Conservation (phyloP, 768 basidiomycete genomes). For the Trametes maxima region DNA sequence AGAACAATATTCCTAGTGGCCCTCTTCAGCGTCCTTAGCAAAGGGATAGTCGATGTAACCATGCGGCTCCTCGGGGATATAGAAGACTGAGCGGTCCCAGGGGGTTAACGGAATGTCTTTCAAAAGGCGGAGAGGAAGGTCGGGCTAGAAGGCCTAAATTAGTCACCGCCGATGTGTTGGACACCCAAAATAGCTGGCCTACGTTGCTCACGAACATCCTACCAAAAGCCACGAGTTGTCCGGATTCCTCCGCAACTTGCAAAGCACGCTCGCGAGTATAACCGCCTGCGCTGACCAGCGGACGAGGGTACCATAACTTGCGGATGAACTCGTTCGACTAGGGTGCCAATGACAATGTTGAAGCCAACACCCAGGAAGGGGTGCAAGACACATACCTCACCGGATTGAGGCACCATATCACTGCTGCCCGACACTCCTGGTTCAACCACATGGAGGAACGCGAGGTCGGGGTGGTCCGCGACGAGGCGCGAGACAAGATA, state of each 20-base stretch:
- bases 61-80: slow-evolving; percentile 10
- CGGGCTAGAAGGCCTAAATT: slow-evolving; percentile 1
- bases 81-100: slow-evolving; percentile 15
- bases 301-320: slow-evolving; percentile 20
- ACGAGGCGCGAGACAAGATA: slow-evolving; percentile 47
- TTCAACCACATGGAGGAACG: slow-evolving; percentile 42
- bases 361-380: too few species aligned
- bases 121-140: slow-evolving; percentile 17
- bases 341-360: not conserved
- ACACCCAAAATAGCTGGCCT: not conserved
- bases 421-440: slow-evolving; percentile 18
- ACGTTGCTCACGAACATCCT: slow-evolving; percentile 35
- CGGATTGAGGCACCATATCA: not conserved
- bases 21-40: not conserved
- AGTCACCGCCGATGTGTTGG: not conserved
- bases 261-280: slow-evolving; percentile 24
- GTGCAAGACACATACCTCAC: slow-evolving; percentile 18
- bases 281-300: slow-evolving; percentile 23
- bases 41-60: slow-evolving; percentile 25
- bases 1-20: too few species aligned
- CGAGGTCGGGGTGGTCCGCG: slow-evolving; percentile 40
- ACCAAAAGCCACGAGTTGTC: slow-evolving; percentile 29
- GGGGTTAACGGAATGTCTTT: slow-evolving; percentile 12
- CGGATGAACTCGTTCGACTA: slow-evolving; percentile 27
- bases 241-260: slow-evolving; percentile 20